These are phyloP conservation scores for Exophiala sp. DNA, from an alignment of 2,329 filamentous ascomycete species.

Conservation along the genomic window DNA sequence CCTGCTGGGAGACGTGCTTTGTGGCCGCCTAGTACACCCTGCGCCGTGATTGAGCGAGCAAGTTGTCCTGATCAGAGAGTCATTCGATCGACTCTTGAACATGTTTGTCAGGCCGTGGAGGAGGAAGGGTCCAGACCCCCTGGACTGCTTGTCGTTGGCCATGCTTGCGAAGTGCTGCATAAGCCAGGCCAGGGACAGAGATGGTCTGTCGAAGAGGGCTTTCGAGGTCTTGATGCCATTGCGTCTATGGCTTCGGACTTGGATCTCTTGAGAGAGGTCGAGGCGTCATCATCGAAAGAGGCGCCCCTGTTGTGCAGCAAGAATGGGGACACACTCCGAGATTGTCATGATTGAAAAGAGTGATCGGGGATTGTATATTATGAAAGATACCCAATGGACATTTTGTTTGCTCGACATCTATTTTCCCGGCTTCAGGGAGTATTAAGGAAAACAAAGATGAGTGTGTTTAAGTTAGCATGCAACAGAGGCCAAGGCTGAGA, in stretches of 20 bases:
- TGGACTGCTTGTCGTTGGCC: slow-evolving; percentile 77
- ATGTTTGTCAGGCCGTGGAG: slow-evolving; percentile 77
- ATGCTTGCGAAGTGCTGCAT: slow-evolving; percentile 72
- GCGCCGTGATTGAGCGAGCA: slow-evolving; percentile 86
- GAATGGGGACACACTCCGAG: too few relatives aligned
- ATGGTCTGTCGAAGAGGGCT: slow-evolving; percentile 86
- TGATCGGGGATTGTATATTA: neutral
- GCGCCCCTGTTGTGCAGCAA: too few relatives aligned
- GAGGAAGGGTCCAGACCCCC: slow-evolving; percentile 84
- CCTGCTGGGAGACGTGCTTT: slow-evolving; percentile 27
- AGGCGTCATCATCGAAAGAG: neutral
- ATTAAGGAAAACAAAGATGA: too few relatives aligned
- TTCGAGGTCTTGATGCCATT: slow-evolving; percentile 59
- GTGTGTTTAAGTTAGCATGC: too few relatives aligned
- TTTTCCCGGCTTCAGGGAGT: neutral
- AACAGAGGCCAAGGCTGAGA: too few relatives aligned
- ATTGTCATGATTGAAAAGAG: too few relatives aligned
- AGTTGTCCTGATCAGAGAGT: slow-evolving; percentile 92
- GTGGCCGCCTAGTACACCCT: slow-evolving; percentile 76
- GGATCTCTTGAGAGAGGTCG: slow-evolving; percentile 18
- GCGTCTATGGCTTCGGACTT: slow-evolving; percentile 13
- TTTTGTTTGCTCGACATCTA: neutral
- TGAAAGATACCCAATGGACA: neutral
- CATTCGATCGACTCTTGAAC: slow-evolving; percentile 74
- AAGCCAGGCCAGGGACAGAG: slow-evolving; percentile 52